Evolutionary conservation across 257 asterid genomes (phyloP), one percentile per base, ranked within the genome.

Genomic region (Asclepias syriaca): DNA sequence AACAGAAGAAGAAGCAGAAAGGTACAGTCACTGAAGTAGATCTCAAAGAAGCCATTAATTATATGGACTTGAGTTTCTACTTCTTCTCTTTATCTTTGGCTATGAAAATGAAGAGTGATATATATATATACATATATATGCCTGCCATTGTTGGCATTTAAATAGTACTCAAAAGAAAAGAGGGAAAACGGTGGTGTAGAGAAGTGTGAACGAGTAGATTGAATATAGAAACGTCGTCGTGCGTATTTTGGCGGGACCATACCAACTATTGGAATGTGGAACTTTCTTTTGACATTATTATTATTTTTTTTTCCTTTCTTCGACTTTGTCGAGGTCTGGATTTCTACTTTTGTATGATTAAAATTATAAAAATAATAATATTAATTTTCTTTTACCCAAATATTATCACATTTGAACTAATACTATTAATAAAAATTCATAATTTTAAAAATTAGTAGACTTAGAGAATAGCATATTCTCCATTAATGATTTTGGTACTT

Each of bases 181-280:
- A 37, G 29, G 51, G 69, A 18, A 18, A 65, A 63, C 11, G 5
- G 27, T 2, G 8, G n/a, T 3, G 2, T 5, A n/a, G 10, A 64
- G 27, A 29, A 53, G 34, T 73, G 77, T 65, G 77, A 75, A 75
- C 64, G 16, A 21, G 72, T 27, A n/a, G 77, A 74, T 27, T 13
- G 77, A 74, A 55, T 45, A 15, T 8, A 56, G 67, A 48, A 39
- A 39, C 7, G 57, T 53, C 27, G 40, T 43, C 10, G 16, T 16
- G 51, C 18, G 21, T 48, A 63, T 48, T 12, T 5, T 54, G 46
- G 60, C 54, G 46, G 73, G 68, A 19, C 68, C 73, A 67, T 66
- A 50, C 55, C 19, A 55, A 43, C 16, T 18, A 15, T 16, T 54
- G 65, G 21, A 46, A 43, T 56, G 21, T 21, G 7, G 50, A 27